These are phyloP conservation scores for Rhytidiadelphus loreus DNA, from an alignment of 225 moss, liverwort and hornwort species.

Conservation along the genomic window DNA sequence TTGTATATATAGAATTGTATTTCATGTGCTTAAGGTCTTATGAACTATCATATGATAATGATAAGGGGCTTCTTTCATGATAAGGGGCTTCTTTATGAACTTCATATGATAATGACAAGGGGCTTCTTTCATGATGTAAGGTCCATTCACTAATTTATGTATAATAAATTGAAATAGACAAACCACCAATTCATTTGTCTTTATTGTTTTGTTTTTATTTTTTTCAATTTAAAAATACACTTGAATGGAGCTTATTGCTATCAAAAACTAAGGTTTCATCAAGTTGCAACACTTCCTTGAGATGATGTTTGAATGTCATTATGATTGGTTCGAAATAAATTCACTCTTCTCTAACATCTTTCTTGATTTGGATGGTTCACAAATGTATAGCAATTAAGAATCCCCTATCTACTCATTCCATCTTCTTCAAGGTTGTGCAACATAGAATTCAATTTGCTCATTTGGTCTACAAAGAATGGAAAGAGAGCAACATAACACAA, in stretches of 20 bases:
- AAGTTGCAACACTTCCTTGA: rapidly evolving
- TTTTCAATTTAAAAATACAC: background rate
- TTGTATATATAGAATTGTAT: rapidly evolving
- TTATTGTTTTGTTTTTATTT: rapidly evolving
- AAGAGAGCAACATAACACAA: background rate
- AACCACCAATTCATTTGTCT: background rate
- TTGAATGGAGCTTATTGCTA: background rate
- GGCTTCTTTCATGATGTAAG: background rate
- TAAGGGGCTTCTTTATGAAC: background rate
- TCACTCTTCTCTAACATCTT: background rate
- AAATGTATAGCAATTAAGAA: background rate
- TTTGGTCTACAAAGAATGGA: rapidly evolving
- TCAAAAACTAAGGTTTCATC: background rate
- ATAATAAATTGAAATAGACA: background rate
- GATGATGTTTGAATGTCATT: background rate
- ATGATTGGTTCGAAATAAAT: rapidly evolving
- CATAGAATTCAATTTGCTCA: rapidly evolving
- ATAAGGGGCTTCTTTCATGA: background rate
- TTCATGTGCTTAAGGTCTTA: background rate
- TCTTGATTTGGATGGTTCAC: rapidly evolving
- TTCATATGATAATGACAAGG: background rate
- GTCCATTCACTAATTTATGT: background rate
- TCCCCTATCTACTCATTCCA: background rate
- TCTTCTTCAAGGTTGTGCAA: background rate
- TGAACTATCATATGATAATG: background rate